Conservation (phyloP, 352 stramenopile species). For the Pythium plurisporium region DNA sequence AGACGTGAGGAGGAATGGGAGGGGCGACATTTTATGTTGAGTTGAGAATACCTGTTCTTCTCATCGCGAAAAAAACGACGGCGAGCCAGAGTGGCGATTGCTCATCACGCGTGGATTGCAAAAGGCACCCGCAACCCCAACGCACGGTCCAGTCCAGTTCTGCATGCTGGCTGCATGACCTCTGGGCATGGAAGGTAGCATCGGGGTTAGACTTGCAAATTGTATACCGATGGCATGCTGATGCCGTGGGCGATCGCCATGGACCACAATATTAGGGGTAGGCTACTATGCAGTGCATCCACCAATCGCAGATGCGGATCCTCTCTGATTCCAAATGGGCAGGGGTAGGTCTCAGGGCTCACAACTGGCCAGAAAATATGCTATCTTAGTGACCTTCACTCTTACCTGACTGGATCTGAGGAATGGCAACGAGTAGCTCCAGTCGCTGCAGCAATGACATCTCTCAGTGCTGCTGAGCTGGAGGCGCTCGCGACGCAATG, state of each 20-base stretch:
- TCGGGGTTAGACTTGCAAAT: constrained; percentile 9
- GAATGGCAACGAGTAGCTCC: constrained; percentile 18
- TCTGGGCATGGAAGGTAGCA: constrained; percentile 5
- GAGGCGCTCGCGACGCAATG: constrained; percentile 52
- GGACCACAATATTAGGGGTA: background rate
- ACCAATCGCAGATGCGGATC: background rate
- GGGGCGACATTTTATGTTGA: constrained; percentile 3
- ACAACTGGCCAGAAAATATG: background rate
- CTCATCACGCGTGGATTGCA: background rate
- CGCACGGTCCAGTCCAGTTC: background rate
- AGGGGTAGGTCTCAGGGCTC: background rate
- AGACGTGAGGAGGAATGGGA: constrained; percentile 1
- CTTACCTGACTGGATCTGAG: background rate
- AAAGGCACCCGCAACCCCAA: constrained; percentile 3
- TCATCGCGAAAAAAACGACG: background rate
- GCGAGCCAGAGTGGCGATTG: background rate
- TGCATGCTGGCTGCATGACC: background rate
- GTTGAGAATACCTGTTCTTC: background rate
- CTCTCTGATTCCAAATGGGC: background rate
- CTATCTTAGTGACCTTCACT: constrained; percentile 23
- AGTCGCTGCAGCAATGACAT: background rate
- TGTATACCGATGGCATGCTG: background rate
- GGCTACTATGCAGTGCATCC: background rate
- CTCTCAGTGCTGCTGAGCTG: constrained; percentile 26
- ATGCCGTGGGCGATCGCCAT: background rate